Evolutionary conservation across 1,139 yeast genomes (phyloP), one percentile per base, ranked within the genome.

Genomic region (Debaryomycetaceae sp.): DNA sequence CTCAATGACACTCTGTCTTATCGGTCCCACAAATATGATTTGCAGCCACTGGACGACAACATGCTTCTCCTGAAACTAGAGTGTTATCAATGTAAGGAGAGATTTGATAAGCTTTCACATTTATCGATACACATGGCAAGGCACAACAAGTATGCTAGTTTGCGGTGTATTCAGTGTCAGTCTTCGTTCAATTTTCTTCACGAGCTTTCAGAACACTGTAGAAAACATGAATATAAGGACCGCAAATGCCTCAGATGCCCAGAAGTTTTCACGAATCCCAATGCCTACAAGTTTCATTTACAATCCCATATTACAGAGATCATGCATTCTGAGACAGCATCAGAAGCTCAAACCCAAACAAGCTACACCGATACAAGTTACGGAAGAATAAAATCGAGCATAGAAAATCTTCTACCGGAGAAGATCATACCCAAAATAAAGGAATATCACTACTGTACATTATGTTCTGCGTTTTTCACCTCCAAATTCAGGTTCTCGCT

Each of bases 281-380:
- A 37, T 9, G 33, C 42, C 6, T 43, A 34, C 30, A 34, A 28
- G 24, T 28, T 38, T 33, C 48, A 45, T 33, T 16, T 45, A 18
- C 38, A 41, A 14, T 30, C 43, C 19, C 48, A 45, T 18, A 39
- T 36, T 5, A 22, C 41, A 16, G 45, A 43, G 11, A 15, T 41
- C 15, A 30, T 33, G 17, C 24, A 31, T 15, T 5, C 13, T 11
- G 30, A 19, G 16, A 31, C 11, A 17, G 31, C 34, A 30, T n/a
- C 13, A n/a, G 6, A 2, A 19, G 13, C 30, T 9, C 22, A 14
- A n/a, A n/a, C 3, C 6, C 9, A 13, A 14, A 2, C 8, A 8
- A 8, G 2, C 6, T 6, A 30, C 17, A 17, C 9, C 11, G 34
- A 36, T 8, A 17, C 30, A 13, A 36, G 34, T 18, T 30, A 17